Percentiles rank a stretch among this genome's conserved stretches.
These are phyloP conservation scores for Boletus pseudo-olivaceus DNA, from an alignment of 768 basidiomycete species.

Conservation along the genomic window DNA sequence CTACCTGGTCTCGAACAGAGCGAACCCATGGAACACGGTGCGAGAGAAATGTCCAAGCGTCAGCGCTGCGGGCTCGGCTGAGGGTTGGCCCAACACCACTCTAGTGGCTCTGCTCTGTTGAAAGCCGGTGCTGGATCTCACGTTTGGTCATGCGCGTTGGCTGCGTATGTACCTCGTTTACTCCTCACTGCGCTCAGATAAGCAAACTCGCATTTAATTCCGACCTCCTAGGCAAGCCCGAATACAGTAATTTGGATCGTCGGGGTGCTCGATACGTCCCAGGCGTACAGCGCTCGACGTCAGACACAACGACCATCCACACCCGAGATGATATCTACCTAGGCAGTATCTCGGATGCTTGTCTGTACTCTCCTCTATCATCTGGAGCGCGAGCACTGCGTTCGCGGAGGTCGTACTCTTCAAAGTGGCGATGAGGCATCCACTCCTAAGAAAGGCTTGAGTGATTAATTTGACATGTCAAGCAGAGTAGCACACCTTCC, in stretches of 20 bases:
- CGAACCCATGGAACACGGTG: conserved; percentile 44
- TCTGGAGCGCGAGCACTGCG: conserved; percentile 29
- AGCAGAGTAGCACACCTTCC: conserved; percentile 61
- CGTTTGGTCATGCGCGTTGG: conserved; percentile 6
- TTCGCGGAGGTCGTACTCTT: conserved; percentile 49
- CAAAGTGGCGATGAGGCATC: conserved; percentile 48
- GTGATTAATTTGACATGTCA: conserved; percentile 17
- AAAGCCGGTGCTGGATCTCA: conserved; percentile 12
- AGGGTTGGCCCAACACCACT: too few species aligned
- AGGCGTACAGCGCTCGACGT: background rate
- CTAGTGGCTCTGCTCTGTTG: too few species aligned
- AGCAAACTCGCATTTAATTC: background rate
- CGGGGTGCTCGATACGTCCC: background rate
- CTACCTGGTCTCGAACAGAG: conserved; percentile 50
- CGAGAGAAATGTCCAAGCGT: background rate
- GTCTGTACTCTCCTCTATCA: conserved; percentile 43
- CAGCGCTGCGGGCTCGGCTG: background rate
- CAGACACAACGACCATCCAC: conserved; percentile 3
- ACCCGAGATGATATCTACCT: conserved; percentile 11
- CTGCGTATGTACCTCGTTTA: conserved; percentile 20
- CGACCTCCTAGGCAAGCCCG: background rate
- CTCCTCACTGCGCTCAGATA: conserved; percentile 12
- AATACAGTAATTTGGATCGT: background rate
- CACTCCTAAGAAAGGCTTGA: conserved; percentile 27
- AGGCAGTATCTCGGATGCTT: conserved; percentile 34